Evolutionary conservation across 306 rosid species (phyloP), one percentile per base, ranked within the genome.

Genomic region (Fragaria vesca): DNA sequence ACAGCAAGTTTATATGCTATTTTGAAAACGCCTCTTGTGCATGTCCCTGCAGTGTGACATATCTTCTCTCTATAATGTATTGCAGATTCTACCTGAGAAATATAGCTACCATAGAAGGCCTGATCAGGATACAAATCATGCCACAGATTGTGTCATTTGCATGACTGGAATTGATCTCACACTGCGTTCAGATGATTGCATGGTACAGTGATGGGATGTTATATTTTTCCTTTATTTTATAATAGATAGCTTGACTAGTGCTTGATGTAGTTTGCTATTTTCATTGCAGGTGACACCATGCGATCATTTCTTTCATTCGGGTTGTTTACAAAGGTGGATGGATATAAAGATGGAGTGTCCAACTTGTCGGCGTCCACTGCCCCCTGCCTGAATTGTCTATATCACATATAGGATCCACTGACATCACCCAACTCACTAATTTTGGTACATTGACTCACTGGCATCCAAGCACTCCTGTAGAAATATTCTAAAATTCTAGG

Each of bases 291-390:
- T 95, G 62, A 95, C 99, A 10, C 99, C 99, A 20, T 95, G 99
- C 57, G 99, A 95, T 79, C 99, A 95, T 89, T 93, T 93, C 85
- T 95, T 95, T 88, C 99, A 95, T 79, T 86, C 98, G 11, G 94
- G 96, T 65, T 95, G 99, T 77, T 88, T 95, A 81, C 99, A 95
- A 88, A 91, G 99, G 87, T 95, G 99, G 99, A 95, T 95, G 99
- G 99, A 95, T 85, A 86, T 93, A 80, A 95, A 95, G 91, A 95
- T 95, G 99, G 99, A 93, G 89, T 95, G 99, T 86, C 99, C 99
- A 4, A 95, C 99, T 65, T 95, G 99, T 76, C 97, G 99, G 85
- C 93, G 99, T 72, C 81, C 93, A 2, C 87, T 93, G 73, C 99
- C 99, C 8, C 94, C 99, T 8, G 98, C 96, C 74, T 95, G 83